Base-by-base conservation (phyloP, 1,284 basidiomycete genomes). In the Rhodotorula mucilaginosa region DNA sequence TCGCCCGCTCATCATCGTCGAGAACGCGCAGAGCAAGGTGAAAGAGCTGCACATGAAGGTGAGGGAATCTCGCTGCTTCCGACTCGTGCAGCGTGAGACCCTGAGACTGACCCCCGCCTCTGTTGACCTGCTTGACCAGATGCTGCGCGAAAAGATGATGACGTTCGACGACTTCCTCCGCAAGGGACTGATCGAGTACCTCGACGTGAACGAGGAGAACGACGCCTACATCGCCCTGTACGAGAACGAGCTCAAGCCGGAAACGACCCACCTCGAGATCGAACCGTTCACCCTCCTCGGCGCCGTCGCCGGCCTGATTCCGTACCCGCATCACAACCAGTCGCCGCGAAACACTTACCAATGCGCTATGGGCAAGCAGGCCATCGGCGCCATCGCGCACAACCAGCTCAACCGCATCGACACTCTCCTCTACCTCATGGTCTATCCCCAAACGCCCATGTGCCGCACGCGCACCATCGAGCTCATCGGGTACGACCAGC, bases 341-440 rank as follows among this genome's bases (percentile, higher is more conserved):
- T 98, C 95, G 3, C 97, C 97, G 7, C 89, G 97, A 68, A 98
- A 99, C 80, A 99, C 97, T 2, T 99, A 99, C 80, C 95, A 99
- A 84, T 99, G 97, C 80, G 97, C 97, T 65, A 99, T 99, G 97
- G 97, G 97, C 74, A 99, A 99, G 84, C 97, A 99, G 84, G 97
- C 97, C 0, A 98, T 99, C 74, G 97, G 97, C n/a, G 95, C 94
- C 4, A 99, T 99, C 76, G 96, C 89, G 0, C 97, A 96, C 83
- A 99, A 99, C 81, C 97, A 99, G 81, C 88, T 98, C 74, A 93
- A 96, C 81, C 88, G 97, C 59, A 99, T 99, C 81, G 97, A 99
- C 82, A 99, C 97, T 1, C 86, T 99, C n/a, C 86, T 99, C 34
- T 99, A 99, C 83, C 87, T 99, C 65, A 92, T 94, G 74, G 93